Base-by-base conservation (phyloP, 306 rosid species). In the Senna tora region DNA sequence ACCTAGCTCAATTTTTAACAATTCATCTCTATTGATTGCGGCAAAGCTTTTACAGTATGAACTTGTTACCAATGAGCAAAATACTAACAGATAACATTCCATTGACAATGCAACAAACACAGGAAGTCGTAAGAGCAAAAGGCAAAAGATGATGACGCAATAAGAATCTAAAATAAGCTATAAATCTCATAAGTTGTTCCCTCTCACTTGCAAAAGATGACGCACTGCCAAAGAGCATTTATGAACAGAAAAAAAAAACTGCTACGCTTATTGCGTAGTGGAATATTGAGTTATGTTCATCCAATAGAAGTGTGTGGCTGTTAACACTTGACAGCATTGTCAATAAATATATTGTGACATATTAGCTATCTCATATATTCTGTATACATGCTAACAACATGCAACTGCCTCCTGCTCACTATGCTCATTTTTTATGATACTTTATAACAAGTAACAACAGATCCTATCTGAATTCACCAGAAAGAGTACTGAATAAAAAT, bases 1-100 rank as follows among this genome's bases (percentile, higher is more conserved):
- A 51, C 12, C 17, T 4, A 56, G 39, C 38, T 56, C 62, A 25
- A 56, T 36, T 25, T 28, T 12, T 5, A 9, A 56, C 61, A 65
- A 41, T 1, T 17, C n/a, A 58, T 59, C 10, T 16, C 74, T 42
- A 66, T 58, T 34, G 30, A 21, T 67, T 9, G 42, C 34, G 9
- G 52, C 67, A 52, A 30, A 72, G 43, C 54, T 33, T 64, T 71
- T 22, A 45, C 42, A 76, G 16, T 51, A 56, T 10, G 8, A 45
- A 0, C 0, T 51, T 7, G 17, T 17, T 13, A 10, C 21, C 20
- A 16, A 34, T 16, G 10, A 30, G 13, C 15, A 75, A 66, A 50
- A 60, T 20, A 41, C 36, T n/a, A 20, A 77, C 32, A 32, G n/a
- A 46, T 17, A 52, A 41, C n/a, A 33, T 16, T 49, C 14, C 49